These are phyloP conservation scores for Cladosporium sphaerospermum DNA, from an alignment of 2,329 filamentous ascomycete species.

Conservation along the genomic window DNA sequence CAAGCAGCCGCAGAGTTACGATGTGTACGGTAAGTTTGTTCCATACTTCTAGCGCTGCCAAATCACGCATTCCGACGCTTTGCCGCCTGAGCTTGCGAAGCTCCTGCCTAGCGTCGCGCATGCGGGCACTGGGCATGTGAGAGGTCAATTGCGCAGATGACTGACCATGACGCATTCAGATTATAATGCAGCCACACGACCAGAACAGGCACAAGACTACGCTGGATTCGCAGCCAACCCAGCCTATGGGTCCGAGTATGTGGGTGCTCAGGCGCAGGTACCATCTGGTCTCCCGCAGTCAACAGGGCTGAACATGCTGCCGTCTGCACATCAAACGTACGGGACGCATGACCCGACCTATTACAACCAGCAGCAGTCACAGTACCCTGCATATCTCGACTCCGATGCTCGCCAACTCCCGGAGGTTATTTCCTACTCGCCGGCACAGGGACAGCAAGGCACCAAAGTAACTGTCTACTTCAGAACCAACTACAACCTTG, in stretches of 20 bases:
- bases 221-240: constrained; percentile 42
- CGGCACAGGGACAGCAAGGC: constrained; percentile 60
- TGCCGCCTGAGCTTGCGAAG: neutral
- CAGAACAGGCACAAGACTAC: constrained; percentile 51
- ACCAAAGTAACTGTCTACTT: constrained; percentile 69
- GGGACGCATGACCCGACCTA: constrained; percentile 44
- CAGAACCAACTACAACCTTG: constrained; percentile 66
- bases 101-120: constrained; percentile 12
- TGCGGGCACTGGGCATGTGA: constrained; percentile 27
- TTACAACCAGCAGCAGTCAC: constrained; percentile 52
- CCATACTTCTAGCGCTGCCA: too few species aligned
- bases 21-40: constrained; percentile 70
- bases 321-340: constrained; percentile 35
- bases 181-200: constrained; percentile 53
- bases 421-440: constrained; percentile 64
- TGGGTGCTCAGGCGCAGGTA: constrained; percentile 44
- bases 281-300: constrained; percentile 42
- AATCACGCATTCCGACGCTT: neutral
- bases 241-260: constrained; percentile 44
- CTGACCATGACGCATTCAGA: constrained; percentile 46
- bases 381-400: constrained; percentile 61
- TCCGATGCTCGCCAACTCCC: constrained; percentile 54
- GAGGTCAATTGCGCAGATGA: constrained; percentile 30
- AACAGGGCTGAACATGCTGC: constrained; percentile 39
- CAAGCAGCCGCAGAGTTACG: constrained; percentile 66